Base-by-base conservation (phyloP, 495 filamentous ascomycete species). In the Patellaria atrata region DNA sequence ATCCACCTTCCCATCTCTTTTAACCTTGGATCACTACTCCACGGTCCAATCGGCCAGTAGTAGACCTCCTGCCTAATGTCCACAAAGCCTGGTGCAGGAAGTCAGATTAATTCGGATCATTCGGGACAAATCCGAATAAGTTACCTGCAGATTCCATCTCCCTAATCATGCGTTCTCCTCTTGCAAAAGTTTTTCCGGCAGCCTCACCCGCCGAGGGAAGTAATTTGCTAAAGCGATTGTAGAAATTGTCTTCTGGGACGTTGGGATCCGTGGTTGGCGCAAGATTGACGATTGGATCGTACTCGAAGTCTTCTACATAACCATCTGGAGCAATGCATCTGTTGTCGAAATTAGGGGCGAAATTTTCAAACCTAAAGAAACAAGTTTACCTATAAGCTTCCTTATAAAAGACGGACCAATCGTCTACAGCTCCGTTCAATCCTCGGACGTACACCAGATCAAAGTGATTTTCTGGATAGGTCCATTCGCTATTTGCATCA, bases 371-470 rank as follows among this genome's bases (percentile, higher is more conserved):
- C 2, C 2, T 32, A 17, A 12, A 15, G 30, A 15, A 15, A 30
- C 11, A n/a, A 7, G 18, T 23, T 6, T 33, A 45, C 43, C 38
- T 40, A 22, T 32, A 45, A 19, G 13, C 9, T 29, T 50, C 28
- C 5, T 22, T n/a, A 13, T 48, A 52, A 8, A 52, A 22, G 3
- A 19, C 9, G 6, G 36, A 21, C 49, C 49, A 52, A 24, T 49
- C 42, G 9, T 10, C 5, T 12, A 52, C 35, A 27, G 38, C 35
- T 3, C 49, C 49, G 2, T 31, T 37, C 16, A 53, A 16, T 5
- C 39, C 27, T n/a, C 50, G 43, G 25, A 51, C 28, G 26, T 53
- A 47, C 19, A 53, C 38, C 23, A 48, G 45, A 33, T 51, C 43
- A 33, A 51, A 51, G 22, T 12, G 26, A 15, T 44, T 21, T 12